A percentile compares a stretch with the other conserved stretches of the same genome.
Evolutionary conservation across 495 filamentous ascomycete genomes (phyloP).

Genomic region (Alectoria sarmentosa): DNA sequence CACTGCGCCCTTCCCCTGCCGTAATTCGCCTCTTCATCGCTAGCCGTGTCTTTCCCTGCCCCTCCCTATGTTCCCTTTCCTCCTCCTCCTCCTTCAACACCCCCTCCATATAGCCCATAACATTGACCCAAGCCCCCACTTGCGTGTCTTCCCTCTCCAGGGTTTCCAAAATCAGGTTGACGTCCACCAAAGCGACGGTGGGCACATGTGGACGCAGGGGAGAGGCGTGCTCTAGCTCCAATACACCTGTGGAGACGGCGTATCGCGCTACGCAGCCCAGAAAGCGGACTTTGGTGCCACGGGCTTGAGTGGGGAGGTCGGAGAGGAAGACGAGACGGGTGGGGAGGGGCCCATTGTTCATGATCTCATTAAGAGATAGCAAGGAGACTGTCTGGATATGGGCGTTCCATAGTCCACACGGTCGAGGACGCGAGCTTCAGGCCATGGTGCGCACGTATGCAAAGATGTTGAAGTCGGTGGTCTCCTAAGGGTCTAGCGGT

Average conservation of each 20-base stretch:
- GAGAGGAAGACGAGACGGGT: slow-evolving; percentile 63
- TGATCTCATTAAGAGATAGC: slow-evolving; percentile 22
- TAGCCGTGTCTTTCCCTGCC: neutral
- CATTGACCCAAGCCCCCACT: slow-evolving; percentile 83
- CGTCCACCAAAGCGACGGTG: slow-evolving; percentile 53
- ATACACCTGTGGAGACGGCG: slow-evolving; percentile 45
- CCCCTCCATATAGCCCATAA: slow-evolving; percentile 69
- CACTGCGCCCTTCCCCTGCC: neutral
- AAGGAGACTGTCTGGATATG: neutral
- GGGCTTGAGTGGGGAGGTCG: slow-evolving; percentile 44
- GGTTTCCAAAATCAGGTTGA: slow-evolving; percentile 60
- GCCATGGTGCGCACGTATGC: neutral
- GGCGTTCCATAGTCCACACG: slow-evolving; percentile 1
- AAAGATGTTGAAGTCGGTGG: neutral
- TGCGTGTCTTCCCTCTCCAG: slow-evolving; percentile 57
- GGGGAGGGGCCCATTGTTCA: slow-evolving; percentile 53
- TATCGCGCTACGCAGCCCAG: slow-evolving; percentile 79
- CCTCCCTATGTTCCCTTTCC: neutral
- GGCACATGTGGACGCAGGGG: slow-evolving; percentile 33
- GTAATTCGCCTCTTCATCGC: slow-evolving; percentile 5
- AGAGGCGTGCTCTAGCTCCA: slow-evolving; percentile 62
- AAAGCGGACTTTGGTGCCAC: slow-evolving; percentile 77
- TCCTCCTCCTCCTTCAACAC: slow-evolving; percentile 6
- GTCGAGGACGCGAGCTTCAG: neutral
- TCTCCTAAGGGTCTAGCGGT: neutral